phyloP scores from a whole-genome alignment of 1,284 basidiomycete species.

The Coriolopsis trogii region DNA sequence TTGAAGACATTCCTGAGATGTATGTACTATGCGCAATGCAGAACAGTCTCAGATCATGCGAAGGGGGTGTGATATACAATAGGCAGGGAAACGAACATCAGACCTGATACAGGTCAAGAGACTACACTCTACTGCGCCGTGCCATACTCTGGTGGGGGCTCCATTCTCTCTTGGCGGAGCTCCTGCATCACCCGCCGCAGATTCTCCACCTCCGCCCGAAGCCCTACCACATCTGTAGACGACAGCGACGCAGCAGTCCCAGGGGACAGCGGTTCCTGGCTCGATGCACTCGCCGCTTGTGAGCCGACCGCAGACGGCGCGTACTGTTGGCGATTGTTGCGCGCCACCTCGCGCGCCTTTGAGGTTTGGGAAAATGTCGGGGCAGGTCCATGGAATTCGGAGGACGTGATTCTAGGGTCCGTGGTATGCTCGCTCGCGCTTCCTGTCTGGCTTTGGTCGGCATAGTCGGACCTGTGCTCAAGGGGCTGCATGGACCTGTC shows the following conservation, averaged over 20 bases:
- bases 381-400: no score
- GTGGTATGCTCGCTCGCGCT: not conserved
- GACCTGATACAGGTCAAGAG: no score
- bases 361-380: not conserved
- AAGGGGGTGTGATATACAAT: no score
- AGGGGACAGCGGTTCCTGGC: slow-evolving; percentile 22
- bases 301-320: slow-evolving; percentile 6
- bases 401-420: slow-evolving; percentile 1
- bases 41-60: no score
- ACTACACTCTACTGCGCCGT: no score
- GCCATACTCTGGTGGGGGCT: slow-evolving; percentile 27
- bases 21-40: no score
- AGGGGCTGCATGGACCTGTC: not conserved
- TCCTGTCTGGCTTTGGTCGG: not conserved
- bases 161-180: slow-evolving; percentile 24
- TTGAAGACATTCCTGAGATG: no score
- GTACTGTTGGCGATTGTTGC: slow-evolving; percentile 9
- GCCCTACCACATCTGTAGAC: slow-evolving; percentile 23
- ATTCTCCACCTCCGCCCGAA: slow-evolving; percentile 31
- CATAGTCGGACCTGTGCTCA: not conserved
- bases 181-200: slow-evolving; percentile 30
- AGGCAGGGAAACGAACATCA: no score
- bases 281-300: not conserved
- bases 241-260: slow-evolving; percentile 11
- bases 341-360: slow-evolving; percentile 23